Base-by-base conservation (phyloP, 768 basidiomycete species). In the Amanita rubescens region DNA sequence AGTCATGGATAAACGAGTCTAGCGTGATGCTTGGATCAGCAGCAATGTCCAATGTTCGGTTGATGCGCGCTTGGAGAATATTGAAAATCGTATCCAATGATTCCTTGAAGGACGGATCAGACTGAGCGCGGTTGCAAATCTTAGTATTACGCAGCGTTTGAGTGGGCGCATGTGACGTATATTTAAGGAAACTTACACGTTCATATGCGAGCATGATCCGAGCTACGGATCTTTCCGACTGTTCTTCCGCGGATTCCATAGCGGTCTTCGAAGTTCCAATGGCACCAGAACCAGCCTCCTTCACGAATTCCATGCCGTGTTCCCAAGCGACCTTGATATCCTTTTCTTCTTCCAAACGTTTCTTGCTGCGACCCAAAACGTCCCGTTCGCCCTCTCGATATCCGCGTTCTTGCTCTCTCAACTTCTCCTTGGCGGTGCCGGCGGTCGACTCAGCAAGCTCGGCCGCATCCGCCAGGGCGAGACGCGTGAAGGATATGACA, bases 121-220 rank as follows among this genome's bases (percentile, higher is more conserved):
- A 72, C 56, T 82, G 81, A 1, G 84, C 84, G 24, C 81, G 79
- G 51, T 84, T 80, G 58, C 75, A 80, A 7, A 87, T 74, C 87
- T 85, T n/a, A n/a, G n/a, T n/a, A n/a, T n/a, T 51, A 1, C 1
- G 1, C n/a, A 17, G 3, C 11, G 3, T 34, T 32, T 9, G 55
- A 30, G 2, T 20, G 24, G 27, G 57, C 24, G 24, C 30, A 15
- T 25, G 17, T 15, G 9, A 5, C 8, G 32, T 33, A 8, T n/a
- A 25, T 19, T 3, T 30, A 30, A 30, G 20, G 11, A 11, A 14
- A 59, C 69, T 10, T 44, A 82, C 85, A 66, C 76, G 75, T 54
- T 75, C 65, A 50, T 78, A 80, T 0, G 81, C 78, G 19, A 77
- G 70, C n/a, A 70, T 72, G 5, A 87, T 55, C 1, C 78, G 69